Percentiles rank a stretch among this genome's conserved stretches.
These are phyloP conservation scores for Aspergillus transmontanensis DNA, from an alignment of 2,329 filamentous ascomycete genomes.

Conservation along the genomic window DNA sequence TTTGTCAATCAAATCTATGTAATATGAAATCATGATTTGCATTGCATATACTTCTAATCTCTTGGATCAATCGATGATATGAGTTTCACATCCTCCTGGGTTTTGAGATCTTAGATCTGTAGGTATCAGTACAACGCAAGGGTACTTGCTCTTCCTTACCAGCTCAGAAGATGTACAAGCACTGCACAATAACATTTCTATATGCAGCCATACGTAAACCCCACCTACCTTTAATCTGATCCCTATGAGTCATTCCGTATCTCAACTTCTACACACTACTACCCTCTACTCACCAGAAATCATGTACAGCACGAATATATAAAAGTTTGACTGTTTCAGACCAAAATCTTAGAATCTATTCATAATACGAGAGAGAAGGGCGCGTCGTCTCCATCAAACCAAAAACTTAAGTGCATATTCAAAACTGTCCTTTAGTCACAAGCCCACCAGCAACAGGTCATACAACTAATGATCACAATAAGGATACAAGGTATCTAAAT, in stretches of 20 bases:
- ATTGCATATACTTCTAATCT: slow-evolving; percentile 6
- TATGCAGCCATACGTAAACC: background rate
- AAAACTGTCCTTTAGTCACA: background rate
- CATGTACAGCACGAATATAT: background rate
- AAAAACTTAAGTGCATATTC: background rate
- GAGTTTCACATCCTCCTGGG: background rate
- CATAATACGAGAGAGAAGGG: background rate
- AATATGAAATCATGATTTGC: slow-evolving; percentile 6
- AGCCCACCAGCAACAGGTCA: background rate
- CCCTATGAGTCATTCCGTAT: background rate
- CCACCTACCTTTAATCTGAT: background rate
- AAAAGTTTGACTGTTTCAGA: background rate
- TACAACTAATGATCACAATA: too few species aligned
- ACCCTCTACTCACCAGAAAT: background rate
- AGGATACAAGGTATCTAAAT: background rate
- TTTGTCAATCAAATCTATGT: slow-evolving; percentile 9
- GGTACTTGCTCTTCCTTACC: background rate
- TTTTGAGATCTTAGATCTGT: background rate
- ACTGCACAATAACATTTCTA: background rate
- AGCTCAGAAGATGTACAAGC: background rate
- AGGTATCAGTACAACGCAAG: background rate
- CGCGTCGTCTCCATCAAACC: background rate
- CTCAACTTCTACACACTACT: background rate
- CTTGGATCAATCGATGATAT: background rate
- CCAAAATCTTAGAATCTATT: background rate